These are phyloP conservation scores for Mycena citricolor DNA, from an alignment of 1,284 basidiomycete species.

Conservation along the genomic window DNA sequence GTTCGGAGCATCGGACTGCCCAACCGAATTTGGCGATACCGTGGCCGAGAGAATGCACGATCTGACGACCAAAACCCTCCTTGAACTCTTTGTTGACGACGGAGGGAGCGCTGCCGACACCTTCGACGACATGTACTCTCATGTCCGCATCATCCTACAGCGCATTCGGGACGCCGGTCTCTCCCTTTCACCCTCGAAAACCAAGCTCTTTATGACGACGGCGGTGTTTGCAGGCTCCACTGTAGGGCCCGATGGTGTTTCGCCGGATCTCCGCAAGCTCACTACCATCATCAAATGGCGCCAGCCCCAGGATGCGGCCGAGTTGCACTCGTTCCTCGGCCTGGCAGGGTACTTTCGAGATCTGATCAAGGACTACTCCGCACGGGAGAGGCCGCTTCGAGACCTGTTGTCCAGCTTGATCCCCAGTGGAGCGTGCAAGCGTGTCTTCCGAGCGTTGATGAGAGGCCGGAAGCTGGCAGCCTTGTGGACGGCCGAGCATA, in stretches of 20 bases:
- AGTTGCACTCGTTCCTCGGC: constrained; percentile 28
- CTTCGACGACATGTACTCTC: constrained; percentile 26
- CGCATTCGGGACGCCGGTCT: constrained; percentile 26
- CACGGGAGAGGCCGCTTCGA: constrained; percentile 21
- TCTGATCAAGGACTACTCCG: constrained; percentile 32
- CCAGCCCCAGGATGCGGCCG: constrained; percentile 28
- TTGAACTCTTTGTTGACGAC: constrained; percentile 37
- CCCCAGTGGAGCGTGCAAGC: constrained; percentile 19
- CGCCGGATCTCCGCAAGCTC: constrained; percentile 32
- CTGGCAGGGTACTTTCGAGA: constrained; percentile 29
- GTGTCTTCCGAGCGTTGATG: constrained; percentile 23
- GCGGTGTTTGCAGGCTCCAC: constrained; percentile 33
- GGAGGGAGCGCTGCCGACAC: constrained; percentile 27
- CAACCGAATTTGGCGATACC: constrained; percentile 36
- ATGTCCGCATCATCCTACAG: constrained; percentile 24
- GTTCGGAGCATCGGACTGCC: constrained; percentile 41
- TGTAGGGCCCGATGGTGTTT: constrained; percentile 31
- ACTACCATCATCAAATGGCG: constrained; percentile 36
- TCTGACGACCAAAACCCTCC: constrained; percentile 23
- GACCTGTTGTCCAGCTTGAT: not conserved
- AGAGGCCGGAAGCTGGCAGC: constrained; percentile 20
- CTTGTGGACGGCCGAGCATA: constrained; percentile 29
- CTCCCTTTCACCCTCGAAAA: constrained; percentile 33
- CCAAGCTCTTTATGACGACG: constrained; percentile 31
- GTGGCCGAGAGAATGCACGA: constrained; percentile 32